These are phyloP conservation scores for Eucalyptus polybractea DNA, from an alignment of 345 rosid species.

Conservation along the genomic window DNA sequence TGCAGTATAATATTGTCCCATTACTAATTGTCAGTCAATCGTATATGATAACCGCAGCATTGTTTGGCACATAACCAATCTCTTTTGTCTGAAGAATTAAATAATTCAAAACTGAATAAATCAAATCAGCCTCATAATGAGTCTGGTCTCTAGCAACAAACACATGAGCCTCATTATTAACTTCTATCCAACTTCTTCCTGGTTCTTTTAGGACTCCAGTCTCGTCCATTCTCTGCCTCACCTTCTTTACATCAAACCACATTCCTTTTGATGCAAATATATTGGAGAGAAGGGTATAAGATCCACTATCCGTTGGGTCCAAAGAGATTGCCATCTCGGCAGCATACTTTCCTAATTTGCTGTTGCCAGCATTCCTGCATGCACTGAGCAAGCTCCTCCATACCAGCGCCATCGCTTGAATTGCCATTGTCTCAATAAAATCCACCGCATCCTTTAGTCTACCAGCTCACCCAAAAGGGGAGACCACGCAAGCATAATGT, in stretches of 20 bases:
- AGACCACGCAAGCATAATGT: conserved; percentile 50
- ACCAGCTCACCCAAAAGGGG: conserved; percentile 53
- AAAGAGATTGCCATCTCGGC: conserved; percentile 52
- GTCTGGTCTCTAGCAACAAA: neutral
- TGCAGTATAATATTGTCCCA: neutral
- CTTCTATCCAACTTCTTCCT: neutral
- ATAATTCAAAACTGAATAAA: neutral
- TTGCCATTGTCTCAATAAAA: conserved; percentile 46
- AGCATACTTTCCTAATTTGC: conserved; percentile 51
- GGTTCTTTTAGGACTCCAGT: neutral
- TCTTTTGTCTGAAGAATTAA: neutral
- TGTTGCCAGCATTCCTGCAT: conserved; percentile 26
- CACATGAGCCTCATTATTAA: neutral
- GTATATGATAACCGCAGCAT: neutral
- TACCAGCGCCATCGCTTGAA: conserved; percentile 23
- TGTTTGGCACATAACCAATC: neutral
- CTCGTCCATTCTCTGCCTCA: neutral
- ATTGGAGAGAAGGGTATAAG: conserved; percentile 48
- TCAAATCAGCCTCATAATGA: neutral
- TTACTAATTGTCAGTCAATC: neutral
- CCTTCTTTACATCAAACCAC: conserved; percentile 57
- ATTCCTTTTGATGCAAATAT: conserved; percentile 40
- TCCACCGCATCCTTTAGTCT: conserved; percentile 41
- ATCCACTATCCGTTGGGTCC: conserved; percentile 59
- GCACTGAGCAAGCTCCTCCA: conserved; percentile 72